These are phyloP conservation scores for Globisporangium camurandrum DNA, from an alignment of 352 stramenopile species.

Conservation along the genomic window DNA sequence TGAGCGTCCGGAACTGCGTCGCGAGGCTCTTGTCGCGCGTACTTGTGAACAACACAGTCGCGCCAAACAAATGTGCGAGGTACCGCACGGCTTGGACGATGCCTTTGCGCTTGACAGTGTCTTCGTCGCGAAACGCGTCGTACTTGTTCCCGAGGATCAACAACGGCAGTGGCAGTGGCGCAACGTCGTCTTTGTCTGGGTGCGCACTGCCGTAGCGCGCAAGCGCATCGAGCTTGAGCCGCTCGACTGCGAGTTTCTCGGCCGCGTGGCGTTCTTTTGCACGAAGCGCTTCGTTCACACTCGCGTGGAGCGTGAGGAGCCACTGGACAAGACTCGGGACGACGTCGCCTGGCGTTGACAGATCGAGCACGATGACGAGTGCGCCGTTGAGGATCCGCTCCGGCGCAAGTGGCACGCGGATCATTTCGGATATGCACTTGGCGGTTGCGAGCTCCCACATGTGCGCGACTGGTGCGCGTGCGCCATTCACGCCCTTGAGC, in stretches of 20 bases:
- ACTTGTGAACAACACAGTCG: slow-evolving; percentile 79
- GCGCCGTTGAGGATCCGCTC: slow-evolving; percentile 69
- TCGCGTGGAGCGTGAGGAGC: slow-evolving; percentile 47
- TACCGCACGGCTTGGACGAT: slow-evolving; percentile 80
- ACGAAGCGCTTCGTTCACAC: slow-evolving; percentile 49
- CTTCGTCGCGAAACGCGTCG: slow-evolving; percentile 83
- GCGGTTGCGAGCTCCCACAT: slow-evolving; percentile 89
- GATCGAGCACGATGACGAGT: slow-evolving; percentile 79
- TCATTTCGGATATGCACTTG: slow-evolving; percentile 78
- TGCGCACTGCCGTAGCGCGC: slow-evolving; percentile 49
- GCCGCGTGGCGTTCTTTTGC: slow-evolving; percentile 59
- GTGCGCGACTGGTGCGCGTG: slow-evolving; percentile 55
- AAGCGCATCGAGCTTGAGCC: slow-evolving; percentile 40
- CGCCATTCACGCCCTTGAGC: slow-evolving; percentile 34
- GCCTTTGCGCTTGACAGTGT: slow-evolving; percentile 79
- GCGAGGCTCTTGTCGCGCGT: slow-evolving; percentile 81
- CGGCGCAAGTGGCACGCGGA: slow-evolving; percentile 71
- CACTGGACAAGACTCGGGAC: slow-evolving; percentile 75
- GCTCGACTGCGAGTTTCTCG: slow-evolving; percentile 50
- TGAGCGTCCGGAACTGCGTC: slow-evolving; percentile 52
- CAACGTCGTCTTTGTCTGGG: slow-evolving; percentile 67
- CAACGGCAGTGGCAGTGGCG: slow-evolving; percentile 64
- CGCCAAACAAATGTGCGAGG: slow-evolving; percentile 82
- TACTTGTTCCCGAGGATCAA: slow-evolving; percentile 88
- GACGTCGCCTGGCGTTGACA: slow-evolving; percentile 74